Conservation (phyloP, 1,284 basidiomycete genomes). For the Caloboletus inedulis region DNA sequence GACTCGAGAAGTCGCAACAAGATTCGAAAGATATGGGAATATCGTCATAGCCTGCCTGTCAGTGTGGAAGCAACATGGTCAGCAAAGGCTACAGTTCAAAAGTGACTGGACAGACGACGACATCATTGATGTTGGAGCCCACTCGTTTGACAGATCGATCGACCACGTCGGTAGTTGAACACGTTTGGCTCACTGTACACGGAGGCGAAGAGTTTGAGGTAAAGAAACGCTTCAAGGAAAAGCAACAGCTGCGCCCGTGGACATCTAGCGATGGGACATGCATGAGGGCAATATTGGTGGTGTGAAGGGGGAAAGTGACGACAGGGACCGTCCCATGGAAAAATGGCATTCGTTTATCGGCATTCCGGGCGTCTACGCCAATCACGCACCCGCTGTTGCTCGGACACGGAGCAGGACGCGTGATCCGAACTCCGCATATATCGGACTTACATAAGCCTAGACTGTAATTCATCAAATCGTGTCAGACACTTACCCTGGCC, state of each 20-base stretch:
- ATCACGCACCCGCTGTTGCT: slow-evolving; percentile 9
- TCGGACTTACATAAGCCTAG: slow-evolving; percentile 22
- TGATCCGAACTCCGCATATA: slow-evolving; percentile 32
- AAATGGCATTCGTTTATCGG: slow-evolving; percentile 35
- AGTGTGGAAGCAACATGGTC: not conserved
- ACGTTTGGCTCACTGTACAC: not conserved
- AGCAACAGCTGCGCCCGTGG: slow-evolving; percentile 23
- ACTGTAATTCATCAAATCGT: slow-evolving; percentile 5
- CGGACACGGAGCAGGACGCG: slow-evolving; percentile 13
- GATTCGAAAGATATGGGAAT: slow-evolving; percentile 32
- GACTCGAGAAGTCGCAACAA: slow-evolving; percentile 30
- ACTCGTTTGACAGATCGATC: slow-evolving; percentile 7
- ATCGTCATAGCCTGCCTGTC: slow-evolving; percentile 15
- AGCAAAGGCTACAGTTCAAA: not conserved
- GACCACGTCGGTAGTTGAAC: not conserved
- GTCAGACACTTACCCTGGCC: not conserved
- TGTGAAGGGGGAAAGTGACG: slow-evolving; percentile 4
- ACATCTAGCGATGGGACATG: slow-evolving; percentile 23
- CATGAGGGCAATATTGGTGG: slow-evolving; percentile 17
- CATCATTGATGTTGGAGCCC: not conserved
- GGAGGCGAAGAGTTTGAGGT: slow-evolving; percentile 1
- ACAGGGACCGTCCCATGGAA: slow-evolving; percentile 18
- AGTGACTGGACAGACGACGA: slow-evolving; percentile 14
- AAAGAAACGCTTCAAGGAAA: slow-evolving; percentile 25
- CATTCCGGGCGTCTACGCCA: slow-evolving; percentile 19